Percentiles rank a stretch among this genome's conserved stretches.
Conservation (phyloP, 495 filamentous ascomycete genomes). For the Penicillium canariense region DNA sequence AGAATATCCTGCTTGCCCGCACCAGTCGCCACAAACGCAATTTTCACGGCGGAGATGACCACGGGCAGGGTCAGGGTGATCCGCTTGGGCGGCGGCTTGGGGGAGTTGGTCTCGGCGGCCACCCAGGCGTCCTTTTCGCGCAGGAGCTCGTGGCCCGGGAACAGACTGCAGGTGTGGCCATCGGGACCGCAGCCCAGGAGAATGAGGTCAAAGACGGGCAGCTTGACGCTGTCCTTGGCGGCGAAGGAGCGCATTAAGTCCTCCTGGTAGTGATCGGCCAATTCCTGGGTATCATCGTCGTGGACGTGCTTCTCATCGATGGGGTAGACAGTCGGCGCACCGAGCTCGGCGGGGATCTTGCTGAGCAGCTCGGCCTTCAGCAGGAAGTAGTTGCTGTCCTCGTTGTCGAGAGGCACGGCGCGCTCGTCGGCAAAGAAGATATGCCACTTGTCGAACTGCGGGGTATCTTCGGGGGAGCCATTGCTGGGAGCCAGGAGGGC, state of each 20-base stretch:
- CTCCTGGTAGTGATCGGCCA: slow-evolving; percentile 93
- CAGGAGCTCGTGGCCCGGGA: slow-evolving; percentile 84
- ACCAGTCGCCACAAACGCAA: slow-evolving; percentile 91
- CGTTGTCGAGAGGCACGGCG: slow-evolving; percentile 84
- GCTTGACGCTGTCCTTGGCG: slow-evolving; percentile 78
- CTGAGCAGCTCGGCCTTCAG: slow-evolving; percentile 82
- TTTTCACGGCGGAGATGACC: slow-evolving; percentile 73
- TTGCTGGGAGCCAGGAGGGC: slow-evolving; percentile 67
- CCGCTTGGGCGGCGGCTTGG: slow-evolving; percentile 86
- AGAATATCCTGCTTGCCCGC: slow-evolving; percentile 85
- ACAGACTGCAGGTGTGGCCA: slow-evolving; percentile 94
- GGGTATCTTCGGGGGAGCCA: slow-evolving; percentile 55
- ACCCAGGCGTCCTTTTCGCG: slow-evolving; percentile 92
- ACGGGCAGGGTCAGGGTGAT: slow-evolving; percentile 93
- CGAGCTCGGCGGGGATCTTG: slow-evolving; percentile 70
- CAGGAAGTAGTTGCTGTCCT: slow-evolving; percentile 90
- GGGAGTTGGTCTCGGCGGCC: slow-evolving; percentile 82
- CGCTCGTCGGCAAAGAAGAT: slow-evolving; percentile 99
- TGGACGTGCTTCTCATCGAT: slow-evolving; percentile 71
- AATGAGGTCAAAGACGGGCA: slow-evolving; percentile 92
- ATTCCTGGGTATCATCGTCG: slow-evolving; percentile 83
- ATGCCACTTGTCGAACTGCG: slow-evolving; percentile 86
- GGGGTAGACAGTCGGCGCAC: slow-evolving; percentile 68
- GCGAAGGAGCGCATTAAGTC: slow-evolving; percentile 79
- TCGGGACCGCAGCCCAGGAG: slow-evolving; percentile 92